Base-by-base conservation (phyloP, 2,329 filamentous ascomycete species). In the Ascochyta rabiei region DNA sequence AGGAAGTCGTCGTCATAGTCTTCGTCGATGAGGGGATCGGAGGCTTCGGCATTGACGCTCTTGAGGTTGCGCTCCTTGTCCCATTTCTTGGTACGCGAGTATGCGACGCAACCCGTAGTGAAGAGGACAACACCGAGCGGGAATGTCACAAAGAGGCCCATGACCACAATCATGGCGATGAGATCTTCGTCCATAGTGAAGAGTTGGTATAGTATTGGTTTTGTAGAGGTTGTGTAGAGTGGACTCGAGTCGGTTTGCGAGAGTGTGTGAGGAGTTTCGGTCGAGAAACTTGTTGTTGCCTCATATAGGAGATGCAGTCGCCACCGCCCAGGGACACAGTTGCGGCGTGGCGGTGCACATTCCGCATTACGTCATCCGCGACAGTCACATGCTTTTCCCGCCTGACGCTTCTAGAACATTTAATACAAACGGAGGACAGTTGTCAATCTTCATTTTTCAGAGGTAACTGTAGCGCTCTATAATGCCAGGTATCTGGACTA, bases 21-120 rank as follows among this genome's bases (percentile, higher is more conserved):
- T 30, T 62, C 59, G 21, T 64, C 58, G 15, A 54, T 49, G 24
- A 68, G 48, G 3, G 63, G 61, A 10, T 52, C 51, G 10, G 56
- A 57, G 3, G 62, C 57, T 38, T 72, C 69, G 44, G 67, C 63
- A 18, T 58, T 59, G 38, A 66, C 56, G 46, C 56, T 42, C 24
- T 58, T 57, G 54, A 65, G 63, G 43, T 62, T 70, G 54, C 68
- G 67, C 28, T 57, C 53, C 34, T 66, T 67, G 56, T 72, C 68
- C 69, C 69, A 72, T 21, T 61, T 61, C 53, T 70, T 70, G 53
- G 69, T 71, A 61, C 69, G 69, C 28, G 58, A 57, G 54, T 71
- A 70, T 35, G 69, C 66, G 35, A 68, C 53, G 55, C 62, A 63
- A 45, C 57, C 53, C 4, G 64, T 68, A 23, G 63, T 62, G 57